Percentiles rank a stretch among this genome's conserved stretches.
Evolutionary conservation across 176 grass and related monocot species (phyloP).

Genomic region (Triticum aestivum): IWGSC_CS_RefSeq_v2.1 NC_057814.1:201481913-201482412

Average conservation of each 20-base stretch:
- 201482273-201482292: constrained; percentile 5
- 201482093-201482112: not conserved
- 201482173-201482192: not conserved
- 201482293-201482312: not conserved
- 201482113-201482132: constrained; percentile 11
- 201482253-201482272: constrained; percentile 2
- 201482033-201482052: constrained; percentile 32
- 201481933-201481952: not conserved
- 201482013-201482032: constrained; percentile 35
- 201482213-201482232: not conserved
- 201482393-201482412: not conserved
- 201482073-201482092: not conserved
- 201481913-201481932: not conserved
- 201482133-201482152: not conserved
- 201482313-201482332: constrained; percentile 19
- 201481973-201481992: not conserved
- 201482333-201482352: constrained; percentile 27
- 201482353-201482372: not conserved
- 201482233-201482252: not conserved
- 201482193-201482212: not conserved
- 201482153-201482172: not conserved
- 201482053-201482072: constrained; percentile 20
- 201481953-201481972: no score
- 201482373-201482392: not conserved
- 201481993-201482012: constrained; percentile 2